Evolutionary conservation across 2,329 filamentous ascomycete species (phyloP).

Genomic region (Claviceps cyperi): DNA sequence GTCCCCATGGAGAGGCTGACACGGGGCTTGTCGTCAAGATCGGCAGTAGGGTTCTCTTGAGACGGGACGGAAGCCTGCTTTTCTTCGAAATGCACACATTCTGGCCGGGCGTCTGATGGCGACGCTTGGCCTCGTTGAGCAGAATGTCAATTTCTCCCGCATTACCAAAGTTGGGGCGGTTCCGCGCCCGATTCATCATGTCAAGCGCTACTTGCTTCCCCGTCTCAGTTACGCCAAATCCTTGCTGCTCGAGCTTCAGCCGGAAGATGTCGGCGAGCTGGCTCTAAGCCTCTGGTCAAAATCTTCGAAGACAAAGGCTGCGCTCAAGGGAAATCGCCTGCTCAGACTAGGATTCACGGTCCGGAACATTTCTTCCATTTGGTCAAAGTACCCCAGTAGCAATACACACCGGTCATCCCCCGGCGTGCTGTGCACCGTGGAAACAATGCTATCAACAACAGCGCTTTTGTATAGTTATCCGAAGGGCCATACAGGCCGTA

Average conservation of each 20-base stretch:
- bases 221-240: conserved; percentile 33
- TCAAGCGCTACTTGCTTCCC: conserved; percentile 42
- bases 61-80: too few relatives aligned
- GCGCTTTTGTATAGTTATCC: conserved; percentile 42
- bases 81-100: too few relatives aligned
- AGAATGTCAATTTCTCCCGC: conserved; percentile 59
- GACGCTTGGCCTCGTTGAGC: conserved; percentile 38
- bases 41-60: too few relatives aligned
- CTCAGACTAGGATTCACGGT: conserved; percentile 56
- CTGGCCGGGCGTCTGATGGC: too few relatives aligned
- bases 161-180: conserved; percentile 58
- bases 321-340: conserved; percentile 48
- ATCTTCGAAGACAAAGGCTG: conserved; percentile 55
- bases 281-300: conserved; percentile 41
- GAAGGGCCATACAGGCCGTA: conserved; percentile 44
- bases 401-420: conserved; percentile 62
- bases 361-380: conserved; percentile 61
- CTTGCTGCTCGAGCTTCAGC: conserved; percentile 44
- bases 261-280: conserved; percentile 47
- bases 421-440: conserved; percentile 53
- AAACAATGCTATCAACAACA: conserved; percentile 61
- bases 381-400: conserved; percentile 53
- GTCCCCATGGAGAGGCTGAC: too few relatives aligned
- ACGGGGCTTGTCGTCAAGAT: too few relatives aligned
- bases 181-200: conserved; percentile 45